phyloP scores from a whole-genome alignment of 139 green algal genomes.

The Closterium sp. region DNA sequence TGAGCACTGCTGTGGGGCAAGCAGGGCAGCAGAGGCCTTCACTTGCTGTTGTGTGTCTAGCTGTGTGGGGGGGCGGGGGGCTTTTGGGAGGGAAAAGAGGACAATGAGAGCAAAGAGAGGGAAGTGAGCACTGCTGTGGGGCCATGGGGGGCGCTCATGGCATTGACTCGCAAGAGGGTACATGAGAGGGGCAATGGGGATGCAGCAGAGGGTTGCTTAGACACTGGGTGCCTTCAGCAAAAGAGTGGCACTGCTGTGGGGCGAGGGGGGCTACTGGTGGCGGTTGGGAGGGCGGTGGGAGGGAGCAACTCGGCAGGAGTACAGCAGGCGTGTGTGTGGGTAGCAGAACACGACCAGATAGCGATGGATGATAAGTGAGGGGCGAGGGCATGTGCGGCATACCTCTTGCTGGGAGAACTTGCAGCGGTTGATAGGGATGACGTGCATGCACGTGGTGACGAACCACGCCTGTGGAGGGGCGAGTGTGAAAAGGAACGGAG shows the following conservation, averaged over 20 bases:
- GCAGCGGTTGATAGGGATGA: slow-evolving; percentile 45
- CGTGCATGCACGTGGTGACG: slow-evolving; percentile 42
- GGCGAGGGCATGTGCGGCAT: background rate
- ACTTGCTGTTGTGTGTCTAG: background rate
- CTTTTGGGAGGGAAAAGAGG: background rate
- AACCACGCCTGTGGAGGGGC: slow-evolving; percentile 32
- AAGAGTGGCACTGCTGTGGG: no score
- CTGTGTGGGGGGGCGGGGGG: background rate
- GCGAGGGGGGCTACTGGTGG: no score
- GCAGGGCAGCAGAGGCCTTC: no score
- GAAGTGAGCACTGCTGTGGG: background rate
- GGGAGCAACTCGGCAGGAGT: no score
- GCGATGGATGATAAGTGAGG: no score
- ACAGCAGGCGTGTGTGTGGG: no score
- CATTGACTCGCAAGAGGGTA: no score
- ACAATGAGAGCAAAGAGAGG: background rate
- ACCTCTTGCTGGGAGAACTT: slow-evolving; percentile 46
- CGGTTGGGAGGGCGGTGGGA: no score
- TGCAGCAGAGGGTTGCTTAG: background rate
- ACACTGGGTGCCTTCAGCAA: background rate
- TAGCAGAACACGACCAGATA: no score
- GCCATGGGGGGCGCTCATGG: background rate
- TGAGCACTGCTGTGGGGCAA: background rate
- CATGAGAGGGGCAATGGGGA: background rate
- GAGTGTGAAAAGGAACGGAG: background rate